Evolutionary conservation across 257 asterid species (phyloP).

Genomic region (Craterostigma plantagineum): DNA sequence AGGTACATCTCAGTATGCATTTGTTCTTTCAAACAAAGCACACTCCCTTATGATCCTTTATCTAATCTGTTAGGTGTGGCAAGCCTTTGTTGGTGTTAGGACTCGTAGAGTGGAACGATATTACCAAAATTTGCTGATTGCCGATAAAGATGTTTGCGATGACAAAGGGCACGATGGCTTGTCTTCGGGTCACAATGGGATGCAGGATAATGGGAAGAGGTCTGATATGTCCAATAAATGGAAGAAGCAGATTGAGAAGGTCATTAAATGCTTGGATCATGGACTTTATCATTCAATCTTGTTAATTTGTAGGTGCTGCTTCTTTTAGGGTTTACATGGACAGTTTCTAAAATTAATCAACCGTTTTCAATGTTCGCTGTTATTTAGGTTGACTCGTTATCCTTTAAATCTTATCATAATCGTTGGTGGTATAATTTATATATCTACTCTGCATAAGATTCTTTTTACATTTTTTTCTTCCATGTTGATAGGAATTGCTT

Average conservation of each 20-base stretch:
- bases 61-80: conserved; percentile 78
- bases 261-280: conserved; percentile 97
- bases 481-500: too few species aligned
- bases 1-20: conserved; percentile 26
- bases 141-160: conserved; percentile 25
- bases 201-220: too few species aligned
- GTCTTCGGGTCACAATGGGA: too few species aligned
- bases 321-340: conserved; percentile 59
- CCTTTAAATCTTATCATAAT: too few species aligned
- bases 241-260: conserved; percentile 99
- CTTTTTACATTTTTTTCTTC: too few species aligned
- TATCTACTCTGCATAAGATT: too few species aligned
- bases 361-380: too few species aligned
- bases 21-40: conserved; percentile 7
- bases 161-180: conserved; percentile 19
- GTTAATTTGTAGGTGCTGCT: conserved; percentile 91
- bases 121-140: conserved; percentile 56
- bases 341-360: too few species aligned
- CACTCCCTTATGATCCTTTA: conserved; percentile 3
- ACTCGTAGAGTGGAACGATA: conserved; percentile 63
- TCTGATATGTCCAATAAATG: too few species aligned
- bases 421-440: too few species aligned
- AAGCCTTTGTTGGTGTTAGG: conserved; percentile 77
- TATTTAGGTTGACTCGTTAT: too few species aligned
- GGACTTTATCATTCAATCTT: conserved; percentile 78